A percentile compares a stretch with the other conserved stretches of the same genome.
phyloP scores from a whole-genome alignment of 2,329 filamentous ascomycete species.

The Dothideomycetidae sp. region DNA sequence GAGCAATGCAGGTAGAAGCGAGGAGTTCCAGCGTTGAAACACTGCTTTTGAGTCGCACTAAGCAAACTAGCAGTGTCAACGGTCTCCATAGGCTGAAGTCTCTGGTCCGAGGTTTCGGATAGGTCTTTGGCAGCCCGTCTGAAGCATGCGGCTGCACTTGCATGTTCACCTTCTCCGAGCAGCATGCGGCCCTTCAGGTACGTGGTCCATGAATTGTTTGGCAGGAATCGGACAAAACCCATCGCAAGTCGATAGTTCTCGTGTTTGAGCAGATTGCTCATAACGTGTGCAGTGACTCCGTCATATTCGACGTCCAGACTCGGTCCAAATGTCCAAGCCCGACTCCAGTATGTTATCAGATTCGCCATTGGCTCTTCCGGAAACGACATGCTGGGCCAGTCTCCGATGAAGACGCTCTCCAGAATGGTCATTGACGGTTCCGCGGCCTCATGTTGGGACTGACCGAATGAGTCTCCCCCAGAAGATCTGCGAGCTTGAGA shows the following conservation, averaged over 20 bases:
- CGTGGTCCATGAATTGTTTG: slow-evolving; percentile 43
- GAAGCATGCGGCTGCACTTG: slow-evolving; percentile 60
- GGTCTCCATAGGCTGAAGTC: slow-evolving; percentile 17
- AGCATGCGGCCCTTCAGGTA: slow-evolving; percentile 77
- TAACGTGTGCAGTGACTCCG: slow-evolving; percentile 25
- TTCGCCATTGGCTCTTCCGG: slow-evolving; percentile 18
- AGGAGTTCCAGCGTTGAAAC: slow-evolving; percentile 57
- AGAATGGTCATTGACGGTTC: slow-evolving; percentile 21
- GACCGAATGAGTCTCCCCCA: not conserved
- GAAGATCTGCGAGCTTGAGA: slow-evolving; percentile 8
- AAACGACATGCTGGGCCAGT: slow-evolving; percentile 24
- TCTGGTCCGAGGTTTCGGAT: slow-evolving; percentile 8
- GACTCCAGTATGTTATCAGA: slow-evolving; percentile 32
- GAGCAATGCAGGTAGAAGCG: slow-evolving; percentile 81
- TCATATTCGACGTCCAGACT: slow-evolving; percentile 26
- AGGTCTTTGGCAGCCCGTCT: slow-evolving; percentile 48
- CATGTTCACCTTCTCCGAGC: slow-evolving; percentile 58
- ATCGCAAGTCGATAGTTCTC: slow-evolving; percentile 37
- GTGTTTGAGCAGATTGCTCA: slow-evolving; percentile 31
- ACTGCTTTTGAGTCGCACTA: slow-evolving; percentile 55
- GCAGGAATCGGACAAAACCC: slow-evolving; percentile 52
- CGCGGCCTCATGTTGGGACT: slow-evolving; percentile 6
- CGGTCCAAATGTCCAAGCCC: slow-evolving; percentile 29
- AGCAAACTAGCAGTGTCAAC: slow-evolving; percentile 47
- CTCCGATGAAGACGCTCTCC: slow-evolving; percentile 27